These are phyloP conservation scores for Gossypium raimondii DNA, from an alignment of 345 rosid species.

Conservation along the genomic window DNA sequence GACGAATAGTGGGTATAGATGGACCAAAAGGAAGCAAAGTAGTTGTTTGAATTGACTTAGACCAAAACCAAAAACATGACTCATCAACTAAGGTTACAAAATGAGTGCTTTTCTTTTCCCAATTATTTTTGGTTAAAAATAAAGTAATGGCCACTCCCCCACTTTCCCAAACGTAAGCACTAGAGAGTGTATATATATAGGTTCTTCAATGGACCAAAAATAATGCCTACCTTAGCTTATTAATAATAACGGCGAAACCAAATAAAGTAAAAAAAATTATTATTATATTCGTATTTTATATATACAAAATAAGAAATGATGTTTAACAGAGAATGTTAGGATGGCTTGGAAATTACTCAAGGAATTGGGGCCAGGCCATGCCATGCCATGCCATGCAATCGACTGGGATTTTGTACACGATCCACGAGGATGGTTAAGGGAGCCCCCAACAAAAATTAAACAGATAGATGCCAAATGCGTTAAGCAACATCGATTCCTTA, in stretches of 20 bases:
- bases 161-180: background rate
- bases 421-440: background rate
- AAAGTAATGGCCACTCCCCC: background rate
- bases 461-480: slow-evolving; percentile 47
- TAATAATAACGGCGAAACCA: background rate
- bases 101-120: background rate
- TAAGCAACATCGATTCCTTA: slow-evolving; percentile 50
- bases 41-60: slow-evolving; percentile 31
- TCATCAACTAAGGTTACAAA: slow-evolving; percentile 20
- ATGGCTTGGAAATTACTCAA: slow-evolving; percentile 61
- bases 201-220: background rate
- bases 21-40: slow-evolving; percentile 9
- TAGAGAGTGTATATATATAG: background rate
- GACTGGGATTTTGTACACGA: slow-evolving; percentile 20
- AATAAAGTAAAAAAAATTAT: no score
- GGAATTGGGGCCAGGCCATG: slow-evolving; percentile 15
- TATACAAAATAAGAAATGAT: background rate
- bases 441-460: background rate
- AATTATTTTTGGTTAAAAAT: background rate
- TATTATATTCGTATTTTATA: background rate
- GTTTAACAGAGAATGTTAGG: slow-evolving; percentile 48
- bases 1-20: background rate
- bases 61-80: slow-evolving; percentile 28
- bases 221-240: background rate
- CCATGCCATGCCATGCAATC: slow-evolving; percentile 16